Evolutionary conservation across 768 basidiomycete genomes (phyloP).

Genomic region (Tricholoma matsutake): DNA sequence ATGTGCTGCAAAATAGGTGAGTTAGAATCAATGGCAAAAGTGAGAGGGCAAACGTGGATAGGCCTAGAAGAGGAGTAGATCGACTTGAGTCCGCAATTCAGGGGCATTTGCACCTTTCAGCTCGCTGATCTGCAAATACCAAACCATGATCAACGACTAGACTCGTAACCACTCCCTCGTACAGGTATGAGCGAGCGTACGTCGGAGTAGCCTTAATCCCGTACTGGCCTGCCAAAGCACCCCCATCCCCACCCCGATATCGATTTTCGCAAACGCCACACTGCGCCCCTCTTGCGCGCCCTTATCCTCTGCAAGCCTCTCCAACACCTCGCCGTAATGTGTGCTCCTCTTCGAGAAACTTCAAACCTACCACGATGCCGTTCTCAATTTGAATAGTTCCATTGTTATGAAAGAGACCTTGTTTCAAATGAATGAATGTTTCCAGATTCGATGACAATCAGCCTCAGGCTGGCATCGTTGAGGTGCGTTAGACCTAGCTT

Average conservation of each 20-base stretch:
- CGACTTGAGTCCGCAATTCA: constrained; percentile 71
- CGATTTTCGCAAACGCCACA: constrained; percentile 81
- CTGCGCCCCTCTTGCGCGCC: constrained; percentile 37
- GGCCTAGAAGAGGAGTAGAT: constrained; percentile 69
- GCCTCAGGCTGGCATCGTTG: too few species aligned
- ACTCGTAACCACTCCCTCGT: too few species aligned
- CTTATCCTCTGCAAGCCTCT: constrained; percentile 69
- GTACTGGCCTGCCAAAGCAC: constrained; percentile 57
- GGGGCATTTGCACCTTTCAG: constrained; percentile 67
- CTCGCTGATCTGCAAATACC: constrained; percentile 51
- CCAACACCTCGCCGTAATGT: too few species aligned
- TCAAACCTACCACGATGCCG: too few species aligned
- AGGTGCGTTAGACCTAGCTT: too few species aligned
- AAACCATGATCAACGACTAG: neutral
- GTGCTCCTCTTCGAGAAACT: too few species aligned
- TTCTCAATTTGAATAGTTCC: too few species aligned
- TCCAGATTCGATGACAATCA: too few species aligned
- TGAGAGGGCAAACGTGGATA: constrained; percentile 70
- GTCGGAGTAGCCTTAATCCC: constrained; percentile 80
- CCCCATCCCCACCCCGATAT: constrained; percentile 66
- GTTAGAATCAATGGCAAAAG: neutral
- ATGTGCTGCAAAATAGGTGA: constrained; percentile 51
- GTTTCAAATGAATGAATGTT: too few species aligned
- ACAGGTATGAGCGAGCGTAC: too few species aligned
- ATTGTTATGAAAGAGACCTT: too few species aligned